Conservation (phyloP, 352 stramenopile genomes). For the Paralagenidium karlingii region DNA sequence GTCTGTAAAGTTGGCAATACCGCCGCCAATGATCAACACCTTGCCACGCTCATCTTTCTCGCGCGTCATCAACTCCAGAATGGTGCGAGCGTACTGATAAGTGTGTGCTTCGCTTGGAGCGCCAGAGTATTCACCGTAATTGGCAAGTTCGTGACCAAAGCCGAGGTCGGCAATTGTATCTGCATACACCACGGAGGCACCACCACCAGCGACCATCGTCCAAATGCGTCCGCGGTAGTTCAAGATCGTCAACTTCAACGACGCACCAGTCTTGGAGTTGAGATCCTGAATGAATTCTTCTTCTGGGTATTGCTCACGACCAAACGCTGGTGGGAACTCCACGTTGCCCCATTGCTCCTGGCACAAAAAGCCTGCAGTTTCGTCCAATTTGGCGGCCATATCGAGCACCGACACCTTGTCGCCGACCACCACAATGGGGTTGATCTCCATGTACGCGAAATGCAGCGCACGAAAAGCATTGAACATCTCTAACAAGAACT, state of each 20-base stretch:
- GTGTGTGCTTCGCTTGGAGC: conserved; percentile 94
- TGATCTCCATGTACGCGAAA: conserved; percentile 98
- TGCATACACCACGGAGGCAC: conserved; percentile 93
- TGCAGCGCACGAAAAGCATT: conserved; percentile 90
- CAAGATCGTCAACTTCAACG: conserved; percentile 94
- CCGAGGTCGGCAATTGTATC: conserved; percentile 95
- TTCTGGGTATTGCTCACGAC: conserved; percentile 91
- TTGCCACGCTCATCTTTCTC: conserved; percentile 85
- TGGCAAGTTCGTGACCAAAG: conserved; percentile 89
- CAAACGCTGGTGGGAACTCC: conserved; percentile 94
- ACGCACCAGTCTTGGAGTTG: conserved; percentile 92
- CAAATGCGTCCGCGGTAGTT: conserved; percentile 93
- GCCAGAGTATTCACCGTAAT: conserved; percentile 97
- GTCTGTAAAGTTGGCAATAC: conserved; percentile 98
- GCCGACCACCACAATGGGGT: conserved; percentile 90
- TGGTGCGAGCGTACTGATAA: conserved; percentile 95
- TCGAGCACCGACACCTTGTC: conserved; percentile 90
- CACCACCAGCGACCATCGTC: conserved; percentile 96
- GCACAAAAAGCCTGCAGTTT: conserved; percentile 91
- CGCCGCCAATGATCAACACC: conserved; percentile 95
- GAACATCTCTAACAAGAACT: conserved; percentile 88
- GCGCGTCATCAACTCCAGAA: conserved; percentile 93
- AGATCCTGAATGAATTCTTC: conserved; percentile 93
- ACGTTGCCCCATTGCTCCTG: conserved; percentile 89
- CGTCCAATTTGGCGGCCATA: conserved; percentile 95